Conservation (phyloP, 495 filamentous ascomycete species). For the Stereocaulon alpinum region DNA sequence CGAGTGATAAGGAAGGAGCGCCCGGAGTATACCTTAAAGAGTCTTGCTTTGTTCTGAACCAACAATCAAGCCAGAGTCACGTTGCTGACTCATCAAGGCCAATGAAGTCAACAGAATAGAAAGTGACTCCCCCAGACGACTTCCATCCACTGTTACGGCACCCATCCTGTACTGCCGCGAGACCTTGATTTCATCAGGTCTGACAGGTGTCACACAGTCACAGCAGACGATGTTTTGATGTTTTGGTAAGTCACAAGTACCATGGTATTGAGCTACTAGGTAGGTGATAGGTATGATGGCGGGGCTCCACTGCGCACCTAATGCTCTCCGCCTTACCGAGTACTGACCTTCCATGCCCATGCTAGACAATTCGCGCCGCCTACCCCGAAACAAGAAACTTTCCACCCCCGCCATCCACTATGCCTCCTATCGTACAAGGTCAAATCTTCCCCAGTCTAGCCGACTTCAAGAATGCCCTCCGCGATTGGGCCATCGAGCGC, state of each 20-base stretch:
- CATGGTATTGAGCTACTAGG: neutral
- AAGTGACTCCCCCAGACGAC: neutral
- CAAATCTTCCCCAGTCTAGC: constrained; percentile 30
- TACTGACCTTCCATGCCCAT: constrained; percentile 15
- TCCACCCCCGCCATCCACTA: constrained; percentile 9
- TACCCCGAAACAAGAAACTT: constrained; percentile 2
- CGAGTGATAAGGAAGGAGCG: neutral
- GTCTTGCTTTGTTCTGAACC: neutral
- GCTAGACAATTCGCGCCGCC: constrained; percentile 7
- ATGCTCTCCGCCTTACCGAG: constrained; percentile 2
- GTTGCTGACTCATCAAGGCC: neutral
- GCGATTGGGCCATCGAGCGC: constrained; percentile 32
- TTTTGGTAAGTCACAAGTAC: no score
- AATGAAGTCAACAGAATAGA: neutral
- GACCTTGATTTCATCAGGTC: neutral
- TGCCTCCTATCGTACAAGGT: constrained; percentile 29
- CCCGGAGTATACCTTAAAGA: neutral
- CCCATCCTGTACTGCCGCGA: no score
- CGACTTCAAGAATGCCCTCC: constrained; percentile 32
- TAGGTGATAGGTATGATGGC: neutral
- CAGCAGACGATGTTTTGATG: no score
- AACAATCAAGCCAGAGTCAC: neutral
- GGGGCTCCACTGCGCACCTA: neutral
- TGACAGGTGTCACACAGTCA: no score
- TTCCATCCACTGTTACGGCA: neutral